phyloP scores from a whole-genome alignment of 192 early-diverging fungal species.

The Podila horticola region DNA sequence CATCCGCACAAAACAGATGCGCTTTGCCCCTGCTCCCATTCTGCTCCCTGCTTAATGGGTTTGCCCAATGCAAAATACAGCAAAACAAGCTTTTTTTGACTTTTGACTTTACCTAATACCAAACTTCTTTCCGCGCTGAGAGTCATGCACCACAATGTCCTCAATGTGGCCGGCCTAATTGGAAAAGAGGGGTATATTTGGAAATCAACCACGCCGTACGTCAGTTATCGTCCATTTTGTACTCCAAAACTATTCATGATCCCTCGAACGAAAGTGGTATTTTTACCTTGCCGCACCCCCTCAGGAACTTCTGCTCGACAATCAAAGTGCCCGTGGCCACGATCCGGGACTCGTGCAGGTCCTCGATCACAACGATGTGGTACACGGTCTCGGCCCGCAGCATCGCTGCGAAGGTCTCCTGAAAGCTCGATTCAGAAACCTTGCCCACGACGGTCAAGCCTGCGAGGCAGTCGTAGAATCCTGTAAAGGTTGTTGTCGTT shows the following conservation, averaged over 20 bases:
- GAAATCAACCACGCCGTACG: background rate
- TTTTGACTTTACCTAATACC: conserved; percentile 57
- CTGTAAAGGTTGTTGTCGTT: background rate
- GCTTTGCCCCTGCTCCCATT: background rate
- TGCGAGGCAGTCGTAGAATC: conserved; percentile 70
- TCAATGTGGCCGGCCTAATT: conserved; percentile 89
- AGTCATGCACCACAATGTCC: conserved; percentile 83
- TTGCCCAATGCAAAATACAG: no score
- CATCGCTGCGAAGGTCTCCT: conserved; percentile 82
- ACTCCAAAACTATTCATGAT: background rate
- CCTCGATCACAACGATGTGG: conserved; percentile 90
- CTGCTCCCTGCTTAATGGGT: no score
- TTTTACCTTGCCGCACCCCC: conserved; percentile 77
- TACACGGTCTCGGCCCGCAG: conserved; percentile 69
- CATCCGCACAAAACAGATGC: background rate
- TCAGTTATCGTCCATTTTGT: background rate
- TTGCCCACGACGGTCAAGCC: conserved; percentile 85
- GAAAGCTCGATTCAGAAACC: conserved; percentile 63
- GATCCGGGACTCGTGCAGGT: conserved; percentile 63
- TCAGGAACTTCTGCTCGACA: conserved; percentile 92
- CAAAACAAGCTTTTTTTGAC: no score
- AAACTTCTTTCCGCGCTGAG: conserved; percentile 77
- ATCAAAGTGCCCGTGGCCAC: conserved; percentile 90
- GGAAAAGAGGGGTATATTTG: background rate
- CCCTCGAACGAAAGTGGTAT: background rate